These are phyloP conservation scores for Aaosphaeria pasadenensis DNA, from an alignment of 2,329 filamentous ascomycete species.

Conservation along the genomic window DNA sequence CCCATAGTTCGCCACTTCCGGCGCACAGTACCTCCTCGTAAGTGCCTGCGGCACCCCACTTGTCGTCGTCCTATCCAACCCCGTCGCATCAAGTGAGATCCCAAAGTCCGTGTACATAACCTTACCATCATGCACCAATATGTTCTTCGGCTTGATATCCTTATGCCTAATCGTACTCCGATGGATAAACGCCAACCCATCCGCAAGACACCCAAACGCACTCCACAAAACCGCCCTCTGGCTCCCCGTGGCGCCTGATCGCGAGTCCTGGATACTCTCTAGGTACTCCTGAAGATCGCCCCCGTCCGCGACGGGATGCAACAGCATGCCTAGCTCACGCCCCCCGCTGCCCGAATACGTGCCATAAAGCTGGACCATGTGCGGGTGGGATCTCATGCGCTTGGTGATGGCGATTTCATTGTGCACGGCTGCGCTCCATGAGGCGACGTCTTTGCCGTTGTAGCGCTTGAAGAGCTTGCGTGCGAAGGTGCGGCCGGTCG, in stretches of 20 bases:
- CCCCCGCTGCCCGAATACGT: conserved; percentile 6
- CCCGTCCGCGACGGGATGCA: conserved; percentile 14
- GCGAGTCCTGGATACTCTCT: background rate
- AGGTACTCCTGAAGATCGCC: conserved; percentile 17
- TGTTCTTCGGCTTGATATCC: background rate
- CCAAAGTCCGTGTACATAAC: background rate
- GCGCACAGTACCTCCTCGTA: conserved; percentile 4
- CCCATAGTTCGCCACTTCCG: background rate
- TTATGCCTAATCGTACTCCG: background rate
- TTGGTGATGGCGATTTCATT: conserved; percentile 12
- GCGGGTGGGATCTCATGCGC: conserved; percentile 6
- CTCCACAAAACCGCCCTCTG: background rate
- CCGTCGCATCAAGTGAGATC: background rate
- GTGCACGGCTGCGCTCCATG: conserved; percentile 2
- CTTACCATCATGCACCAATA: background rate
- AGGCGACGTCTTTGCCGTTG: background rate
- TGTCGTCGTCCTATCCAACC: background rate
- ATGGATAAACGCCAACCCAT: background rate
- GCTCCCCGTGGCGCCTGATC: background rate
- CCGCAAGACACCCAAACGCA: background rate
- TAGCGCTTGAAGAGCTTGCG: conserved; percentile 7
- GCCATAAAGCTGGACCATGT: conserved; percentile 12
- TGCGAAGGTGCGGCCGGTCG: conserved; percentile 6
- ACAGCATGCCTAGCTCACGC: conserved; percentile 8
- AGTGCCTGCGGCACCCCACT: conserved; percentile 1